Conservation (phyloP, 179 eudicot species). For the Beta macrorhiza region DNA sequence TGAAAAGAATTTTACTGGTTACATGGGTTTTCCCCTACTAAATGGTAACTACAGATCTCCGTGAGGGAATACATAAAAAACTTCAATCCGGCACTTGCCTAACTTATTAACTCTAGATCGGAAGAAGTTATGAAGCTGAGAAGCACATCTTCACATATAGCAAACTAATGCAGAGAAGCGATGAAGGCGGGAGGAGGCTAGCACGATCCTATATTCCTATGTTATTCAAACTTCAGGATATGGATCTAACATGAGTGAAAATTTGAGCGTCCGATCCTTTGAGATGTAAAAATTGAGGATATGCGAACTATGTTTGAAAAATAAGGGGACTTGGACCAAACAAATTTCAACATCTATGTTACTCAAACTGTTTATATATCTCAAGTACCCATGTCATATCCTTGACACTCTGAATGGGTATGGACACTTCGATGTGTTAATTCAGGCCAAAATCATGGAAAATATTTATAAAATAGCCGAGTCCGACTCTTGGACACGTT, state of each 20-base stretch:
- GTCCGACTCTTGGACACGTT: too few species aligned
- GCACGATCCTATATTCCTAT: neutral
- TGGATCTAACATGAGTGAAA: neutral
- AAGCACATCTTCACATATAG: neutral
- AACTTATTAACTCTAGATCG: neutral
- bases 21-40: neutral
- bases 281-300: neutral
- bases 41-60: neutral
- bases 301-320: neutral
- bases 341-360: neutral
- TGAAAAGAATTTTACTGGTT: neutral
- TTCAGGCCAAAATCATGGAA: too few species aligned
- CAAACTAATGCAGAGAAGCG: neutral
- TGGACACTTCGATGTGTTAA: too few species aligned
- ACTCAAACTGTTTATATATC: too few species aligned
- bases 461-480: too few species aligned
- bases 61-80: neutral
- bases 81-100: neutral
- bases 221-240: neutral
- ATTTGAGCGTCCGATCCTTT: neutral
- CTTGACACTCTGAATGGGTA: too few species aligned
- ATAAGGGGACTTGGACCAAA: neutral
- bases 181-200: neutral
- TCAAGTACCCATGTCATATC: too few species aligned
- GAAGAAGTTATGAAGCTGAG: neutral